Conservation (phyloP, 2,329 filamentous ascomycete genomes). For the Aspergillus texensis region DNA sequence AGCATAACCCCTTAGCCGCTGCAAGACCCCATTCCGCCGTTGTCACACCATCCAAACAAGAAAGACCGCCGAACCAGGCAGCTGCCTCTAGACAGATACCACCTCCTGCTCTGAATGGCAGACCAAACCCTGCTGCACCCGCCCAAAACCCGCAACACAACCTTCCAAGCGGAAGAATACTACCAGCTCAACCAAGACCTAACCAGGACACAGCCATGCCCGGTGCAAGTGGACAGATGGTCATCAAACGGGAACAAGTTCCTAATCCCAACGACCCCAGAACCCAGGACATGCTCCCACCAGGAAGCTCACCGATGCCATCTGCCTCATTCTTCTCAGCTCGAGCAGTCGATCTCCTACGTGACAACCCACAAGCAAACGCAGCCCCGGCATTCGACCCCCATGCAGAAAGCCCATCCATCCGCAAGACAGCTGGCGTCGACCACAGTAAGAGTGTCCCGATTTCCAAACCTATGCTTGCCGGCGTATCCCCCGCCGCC, state of each 20-base stretch:
- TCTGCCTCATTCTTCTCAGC: constrained; percentile 71
- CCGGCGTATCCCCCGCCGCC: constrained; percentile 32
- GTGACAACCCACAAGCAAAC: constrained; percentile 52
- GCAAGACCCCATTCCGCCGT: constrained; percentile 26
- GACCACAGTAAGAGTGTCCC: constrained; percentile 80
- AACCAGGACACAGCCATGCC: constrained; percentile 14
- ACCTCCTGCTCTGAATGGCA: constrained; percentile 22
- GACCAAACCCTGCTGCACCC: constrained; percentile 22
- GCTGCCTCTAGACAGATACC: constrained; percentile 26
- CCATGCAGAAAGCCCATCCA: constrained; percentile 76
- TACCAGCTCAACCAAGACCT: constrained; percentile 21
- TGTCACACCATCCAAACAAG: constrained; percentile 44
- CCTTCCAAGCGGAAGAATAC: constrained; percentile 21
- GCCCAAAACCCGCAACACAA: constrained; percentile 22
- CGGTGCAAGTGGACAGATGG: constrained; percentile 20
- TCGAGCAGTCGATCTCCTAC: constrained; percentile 61
- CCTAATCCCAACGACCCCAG: constrained; percentile 16
- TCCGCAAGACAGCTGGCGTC: constrained; percentile 84
- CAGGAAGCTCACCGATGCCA: constrained; percentile 40
- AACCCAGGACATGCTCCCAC: constrained; percentile 30
- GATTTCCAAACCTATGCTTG: constrained; percentile 55
- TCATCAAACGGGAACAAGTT: constrained; percentile 30
- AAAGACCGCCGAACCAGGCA: constrained; percentile 30
- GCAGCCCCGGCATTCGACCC: constrained; percentile 68
- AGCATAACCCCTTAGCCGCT: constrained; percentile 19